Conservation (phyloP, 768 basidiomycete species). For the Crucibulum laeve region DNA sequence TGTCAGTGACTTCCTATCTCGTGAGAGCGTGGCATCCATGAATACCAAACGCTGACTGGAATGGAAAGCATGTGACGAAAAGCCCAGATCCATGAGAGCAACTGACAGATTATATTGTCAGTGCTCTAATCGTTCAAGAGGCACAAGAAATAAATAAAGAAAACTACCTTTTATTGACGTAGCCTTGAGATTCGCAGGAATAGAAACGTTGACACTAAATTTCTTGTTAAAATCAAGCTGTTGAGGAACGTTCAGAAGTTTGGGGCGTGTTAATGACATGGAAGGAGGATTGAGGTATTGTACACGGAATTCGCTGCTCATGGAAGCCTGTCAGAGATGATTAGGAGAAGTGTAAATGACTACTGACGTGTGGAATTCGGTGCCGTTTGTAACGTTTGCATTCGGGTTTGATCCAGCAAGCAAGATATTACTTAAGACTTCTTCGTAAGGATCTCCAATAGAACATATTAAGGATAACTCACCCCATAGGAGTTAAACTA, state of each 20-base stretch:
- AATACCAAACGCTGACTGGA: constrained; percentile 1
- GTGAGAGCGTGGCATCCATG: background rate
- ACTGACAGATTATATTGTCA: no score
- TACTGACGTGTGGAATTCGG: background rate
- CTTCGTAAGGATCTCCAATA: background rate
- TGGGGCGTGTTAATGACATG: background rate
- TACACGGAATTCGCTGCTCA: background rate
- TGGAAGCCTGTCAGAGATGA: background rate
- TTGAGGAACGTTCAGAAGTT: background rate
- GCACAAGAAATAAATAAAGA: background rate
- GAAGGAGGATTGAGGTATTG: background rate
- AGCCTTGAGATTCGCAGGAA: background rate
- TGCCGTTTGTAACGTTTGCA: background rate
- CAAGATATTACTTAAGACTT: background rate
- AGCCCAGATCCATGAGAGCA: background rate
- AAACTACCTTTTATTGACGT: background rate
- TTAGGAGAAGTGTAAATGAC: background rate
- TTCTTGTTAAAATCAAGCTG: background rate
- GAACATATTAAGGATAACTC: constrained; percentile 12
- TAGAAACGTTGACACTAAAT: background rate
- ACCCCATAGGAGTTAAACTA: constrained; percentile 52
- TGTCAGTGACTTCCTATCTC: background rate
- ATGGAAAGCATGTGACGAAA: constrained; percentile 1
- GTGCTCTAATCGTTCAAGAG: no score
- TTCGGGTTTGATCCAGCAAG: background rate